Evolutionary conservation across 306 rosid genomes (phyloP).

Genomic region (Hippophae gyantsensis): DNA sequence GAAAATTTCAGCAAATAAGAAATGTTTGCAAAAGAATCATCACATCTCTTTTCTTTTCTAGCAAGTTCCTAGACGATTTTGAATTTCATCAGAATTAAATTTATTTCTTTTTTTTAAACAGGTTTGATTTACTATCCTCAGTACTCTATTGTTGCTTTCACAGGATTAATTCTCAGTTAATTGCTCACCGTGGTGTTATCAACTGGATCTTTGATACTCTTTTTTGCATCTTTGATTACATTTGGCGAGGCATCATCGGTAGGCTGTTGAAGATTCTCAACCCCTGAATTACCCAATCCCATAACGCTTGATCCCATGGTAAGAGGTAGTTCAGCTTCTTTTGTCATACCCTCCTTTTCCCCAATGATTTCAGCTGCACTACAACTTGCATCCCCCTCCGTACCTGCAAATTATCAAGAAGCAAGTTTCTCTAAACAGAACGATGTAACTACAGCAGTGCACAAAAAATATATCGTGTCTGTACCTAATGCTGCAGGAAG

Average conservation of each 20-base stretch:
- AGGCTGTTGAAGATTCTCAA: constrained; percentile 12
- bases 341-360: constrained; percentile 7
- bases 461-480: not conserved
- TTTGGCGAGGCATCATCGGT: constrained; percentile 7
- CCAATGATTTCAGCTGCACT: constrained; percentile 7
- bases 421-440: not conserved
- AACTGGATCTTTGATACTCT: constrained; percentile 10
- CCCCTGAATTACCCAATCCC: constrained; percentile 11
- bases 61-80: too few species aligned
- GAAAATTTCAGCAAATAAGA: too few species aligned
- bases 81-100: too few species aligned
- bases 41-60: too few species aligned
- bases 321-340: constrained; percentile 15
- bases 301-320: constrained; percentile 11
- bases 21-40: too few species aligned
- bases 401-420: not conserved
- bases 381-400: not conserved
- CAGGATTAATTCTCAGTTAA: not conserved
- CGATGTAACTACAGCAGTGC: not conserved
- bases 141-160: too few species aligned
- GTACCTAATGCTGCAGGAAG: constrained; percentile 14
- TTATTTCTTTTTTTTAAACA: too few species aligned
- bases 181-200: constrained; percentile 26
- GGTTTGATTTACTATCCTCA: too few species aligned
- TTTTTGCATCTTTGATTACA: constrained; percentile 6